These are phyloP conservation scores for Silene latifolia DNA, from an alignment of 148 eudicot genomes.

Conservation along the genomic window DNA sequence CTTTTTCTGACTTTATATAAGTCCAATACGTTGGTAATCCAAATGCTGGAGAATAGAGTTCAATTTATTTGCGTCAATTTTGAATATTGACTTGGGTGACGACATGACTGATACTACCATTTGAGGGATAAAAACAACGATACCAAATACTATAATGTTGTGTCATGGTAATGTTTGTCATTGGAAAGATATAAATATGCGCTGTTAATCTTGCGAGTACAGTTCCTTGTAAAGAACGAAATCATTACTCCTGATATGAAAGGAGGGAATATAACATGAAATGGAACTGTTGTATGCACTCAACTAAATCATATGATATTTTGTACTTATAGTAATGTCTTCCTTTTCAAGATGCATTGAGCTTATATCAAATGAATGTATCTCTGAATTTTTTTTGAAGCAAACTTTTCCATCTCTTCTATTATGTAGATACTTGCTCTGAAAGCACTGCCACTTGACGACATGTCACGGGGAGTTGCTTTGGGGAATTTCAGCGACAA, in stretches of 20 bases:
- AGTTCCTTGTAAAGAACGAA: too few species aligned
- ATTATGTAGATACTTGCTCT: conserved; percentile 32
- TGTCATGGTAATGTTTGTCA: too few species aligned
- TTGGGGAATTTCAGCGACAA: conserved; percentile 13
- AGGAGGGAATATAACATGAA: neutral
- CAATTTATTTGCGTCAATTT: too few species aligned
- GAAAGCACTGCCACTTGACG: conserved; percentile 5
- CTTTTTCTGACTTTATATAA: too few species aligned
- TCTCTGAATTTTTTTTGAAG: neutral
- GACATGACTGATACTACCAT: too few species aligned
- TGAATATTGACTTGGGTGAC: too few species aligned
- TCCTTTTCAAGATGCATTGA: neutral
- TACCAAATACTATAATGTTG: too few species aligned
- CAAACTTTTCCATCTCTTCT: neutral
- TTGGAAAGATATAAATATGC: too few species aligned
- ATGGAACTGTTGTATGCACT: neutral
- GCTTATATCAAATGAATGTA: neutral
- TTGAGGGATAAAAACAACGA: too few species aligned
- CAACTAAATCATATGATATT: neutral
- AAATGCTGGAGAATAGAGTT: too few species aligned
- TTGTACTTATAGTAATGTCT: neutral
- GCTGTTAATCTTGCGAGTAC: too few species aligned
- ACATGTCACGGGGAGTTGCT: conserved; percentile 10
- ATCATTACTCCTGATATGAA: neutral
- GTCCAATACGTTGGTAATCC: too few species aligned